Base-by-base conservation (phyloP, 1,284 basidiomycete genomes). In the Pseudozyma tsukubaensis region DNA sequence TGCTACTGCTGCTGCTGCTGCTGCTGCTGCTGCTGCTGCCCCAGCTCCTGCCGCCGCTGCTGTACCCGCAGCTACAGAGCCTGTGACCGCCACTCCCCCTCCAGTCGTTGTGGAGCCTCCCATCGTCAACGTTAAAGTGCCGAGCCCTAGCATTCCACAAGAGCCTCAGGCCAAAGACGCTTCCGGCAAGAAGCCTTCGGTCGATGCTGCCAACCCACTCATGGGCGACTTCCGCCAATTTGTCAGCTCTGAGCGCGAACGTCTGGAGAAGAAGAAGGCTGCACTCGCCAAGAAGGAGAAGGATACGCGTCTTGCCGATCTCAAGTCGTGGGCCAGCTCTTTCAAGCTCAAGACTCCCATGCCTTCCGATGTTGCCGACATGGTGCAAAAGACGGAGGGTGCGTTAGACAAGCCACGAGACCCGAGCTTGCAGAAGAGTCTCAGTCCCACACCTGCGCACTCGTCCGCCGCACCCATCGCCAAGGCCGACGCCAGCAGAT, bases 281-380 rank as follows among this genome's bases (percentile, higher is more conserved):
- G 92, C 92, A 18, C 87, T 96, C 51, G 89, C 91, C 61, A 96
- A 94, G 88, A 92, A 89, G 82, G 96, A 97, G 85, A 94, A 94
- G 90, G 93, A 95, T 84, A 93, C 92, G 81, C 90, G 91, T 58
- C 90, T 97, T 86, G 92, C 94, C 12, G 95, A 98, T 53, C 87
- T 98, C 52, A 89, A 94, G 83, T 92, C 92, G 85, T 99, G 97
- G 87, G 93, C 93, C 77, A 89, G 92, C 84, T 92, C 86, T 73
- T 99, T 99, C 90, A 97, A 96, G 92, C 90, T 97, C 56, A 95
- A 94, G 83, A 92, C 94, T 82, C 93, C 94, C 9, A 93, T 97
- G 74, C 95, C 94, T 12, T 92, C 93, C 49, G 96, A 98, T 84
- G 89, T 98, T 56, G 91, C 97, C n/a, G 89, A 92, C 5, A 94